Evolutionary conservation across 1,139 yeast species (phyloP).

Genomic region (Tardiomyces digboiensis): DNA sequence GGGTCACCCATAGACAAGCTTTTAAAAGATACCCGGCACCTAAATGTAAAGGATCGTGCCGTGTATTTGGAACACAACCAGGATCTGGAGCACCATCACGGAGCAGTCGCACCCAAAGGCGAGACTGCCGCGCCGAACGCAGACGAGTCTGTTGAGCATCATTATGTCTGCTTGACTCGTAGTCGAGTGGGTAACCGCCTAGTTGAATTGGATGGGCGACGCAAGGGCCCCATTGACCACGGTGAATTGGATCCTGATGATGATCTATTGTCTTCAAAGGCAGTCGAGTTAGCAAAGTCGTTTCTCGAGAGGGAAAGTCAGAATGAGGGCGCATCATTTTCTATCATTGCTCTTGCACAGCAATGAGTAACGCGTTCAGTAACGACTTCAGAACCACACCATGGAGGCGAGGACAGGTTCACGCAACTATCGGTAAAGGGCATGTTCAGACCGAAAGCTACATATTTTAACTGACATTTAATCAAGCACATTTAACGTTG

Average conservation of each 20-base stretch:
- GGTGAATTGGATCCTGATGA: conserved; percentile 38
- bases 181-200: conserved; percentile 38
- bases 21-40: conserved; percentile 15
- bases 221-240: conserved; percentile 64
- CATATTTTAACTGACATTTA: no score
- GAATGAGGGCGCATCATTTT: conserved; percentile 18
- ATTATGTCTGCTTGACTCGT: conserved; percentile 68
- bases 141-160: conserved; percentile 54
- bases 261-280: conserved; percentile 42
- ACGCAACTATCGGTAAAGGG: no score
- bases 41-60: conserved; percentile 32
- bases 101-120: conserved; percentile 56
- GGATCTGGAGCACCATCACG: conserved; percentile 47
- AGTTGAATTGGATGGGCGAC: conserved; percentile 84
- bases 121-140: conserved; percentile 75
- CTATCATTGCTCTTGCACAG: conserved; percentile 28
- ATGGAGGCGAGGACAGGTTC: no score
- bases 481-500: no score
- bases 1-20: conserved; percentile 26
- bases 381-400: no score
- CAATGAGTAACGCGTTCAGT: no score
- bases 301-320: conserved; percentile 42
- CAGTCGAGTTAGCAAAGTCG: conserved; percentile 48
- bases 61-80: conserved; percentile 35
- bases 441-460: no score